These are phyloP conservation scores for Globisporangium iwayamae DNA, from an alignment of 352 stramenopile genomes.

Conservation along the genomic window DNA sequence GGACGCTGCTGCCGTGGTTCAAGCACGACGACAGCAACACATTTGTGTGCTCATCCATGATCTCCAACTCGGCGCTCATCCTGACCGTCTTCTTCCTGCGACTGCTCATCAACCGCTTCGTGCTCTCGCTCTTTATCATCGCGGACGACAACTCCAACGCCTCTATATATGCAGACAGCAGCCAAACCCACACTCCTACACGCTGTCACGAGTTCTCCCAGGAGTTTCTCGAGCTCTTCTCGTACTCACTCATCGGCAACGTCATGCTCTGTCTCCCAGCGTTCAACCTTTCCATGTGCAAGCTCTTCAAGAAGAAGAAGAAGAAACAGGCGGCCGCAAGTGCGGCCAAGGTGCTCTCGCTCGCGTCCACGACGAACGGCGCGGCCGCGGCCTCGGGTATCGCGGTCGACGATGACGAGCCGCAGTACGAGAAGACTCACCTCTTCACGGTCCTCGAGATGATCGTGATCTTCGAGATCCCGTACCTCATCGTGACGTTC, in stretches of 20 bases:
- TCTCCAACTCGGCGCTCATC: constrained; percentile 74
- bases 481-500: constrained; percentile 60
- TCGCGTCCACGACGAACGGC: constrained; percentile 27
- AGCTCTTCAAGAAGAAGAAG: constrained; percentile 39
- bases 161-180: neutral
- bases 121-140: constrained; percentile 42
- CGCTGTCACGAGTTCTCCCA: constrained; percentile 52
- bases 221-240: constrained; percentile 63
- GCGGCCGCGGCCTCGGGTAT: constrained; percentile 28
- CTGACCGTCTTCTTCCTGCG: constrained; percentile 46
- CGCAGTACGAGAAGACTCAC: constrained; percentile 62
- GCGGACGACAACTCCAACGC: constrained; percentile 1
- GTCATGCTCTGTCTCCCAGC: constrained; percentile 66
- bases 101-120: constrained; percentile 41
- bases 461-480: constrained; percentile 74
- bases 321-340: constrained; percentile 1
- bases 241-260: constrained; percentile 57
- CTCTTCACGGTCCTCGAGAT: constrained; percentile 75
- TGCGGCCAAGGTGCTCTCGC: constrained; percentile 16
- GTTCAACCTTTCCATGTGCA: constrained; percentile 55
- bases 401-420: constrained; percentile 40
- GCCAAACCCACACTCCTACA: neutral
- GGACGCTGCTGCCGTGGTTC: constrained; percentile 50
- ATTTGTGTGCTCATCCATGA: constrained; percentile 66
- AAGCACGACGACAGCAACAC: constrained; percentile 80